Base-by-base conservation (phyloP, 2,329 filamentous ascomycete species). In the Curvularia sp. region DNA sequence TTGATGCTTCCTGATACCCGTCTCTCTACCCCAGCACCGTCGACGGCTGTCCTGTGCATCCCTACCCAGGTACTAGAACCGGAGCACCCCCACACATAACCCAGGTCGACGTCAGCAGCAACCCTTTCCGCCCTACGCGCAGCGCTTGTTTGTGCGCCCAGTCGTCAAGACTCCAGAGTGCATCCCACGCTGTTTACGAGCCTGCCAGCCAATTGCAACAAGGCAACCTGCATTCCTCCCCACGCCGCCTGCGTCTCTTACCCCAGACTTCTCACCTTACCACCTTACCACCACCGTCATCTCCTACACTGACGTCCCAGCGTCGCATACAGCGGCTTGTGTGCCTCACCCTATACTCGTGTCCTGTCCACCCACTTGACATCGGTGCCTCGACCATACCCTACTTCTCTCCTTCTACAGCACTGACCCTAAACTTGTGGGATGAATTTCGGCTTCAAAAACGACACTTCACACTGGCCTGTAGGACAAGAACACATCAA, bases 401-500 rank as follows among this genome's bases (percentile, higher is more conserved):
- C 39, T 51, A 39, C 18, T 50, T 38, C 9, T 19, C 8, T 42
- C 38, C 50, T 34, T 56, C 28, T 36, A 41, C 39, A 13, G 39
- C 36, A 45, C 45, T 53, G 34, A 23, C 32, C 23, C 15, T 50
- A 54, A 45, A 39, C 49, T 52, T 61, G 67, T 69, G 74, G 74
- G 55, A 78, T 79, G 77, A 78, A 78, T 70, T 70, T 70, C 64
- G 65, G 68, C 67, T 79, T 78, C 68, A 79, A 78, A 63, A 77
- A 76, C 69, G 60, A 76, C 62, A 72, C 63, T 49, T 76, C 74
- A 60, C 75, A 78, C 69, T 80, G 78, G 78, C 78, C 78, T 62
- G 77, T 79, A 43, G 78, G 78, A 79, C 78, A 79, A 74, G 78
- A 80, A 67, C 73, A 77, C 66, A 78, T 80, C 71, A 80, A 80